Conservation (phyloP, 805 yeast genomes). For the Candida morakotiae region DNA sequence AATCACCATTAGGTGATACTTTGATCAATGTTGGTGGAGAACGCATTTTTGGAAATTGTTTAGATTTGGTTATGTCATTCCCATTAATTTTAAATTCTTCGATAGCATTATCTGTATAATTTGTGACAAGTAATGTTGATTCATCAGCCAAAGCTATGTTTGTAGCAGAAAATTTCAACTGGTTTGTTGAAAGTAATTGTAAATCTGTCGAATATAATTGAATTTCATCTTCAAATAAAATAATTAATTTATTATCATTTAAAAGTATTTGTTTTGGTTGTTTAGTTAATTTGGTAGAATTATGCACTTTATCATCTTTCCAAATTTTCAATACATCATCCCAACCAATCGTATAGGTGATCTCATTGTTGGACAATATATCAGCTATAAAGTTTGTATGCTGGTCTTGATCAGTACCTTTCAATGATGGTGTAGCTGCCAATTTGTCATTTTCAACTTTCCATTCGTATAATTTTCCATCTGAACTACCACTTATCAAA, state of each 20-base stretch:
- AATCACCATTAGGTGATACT: slow-evolving; percentile 66
- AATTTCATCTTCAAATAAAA: slow-evolving; percentile 28
- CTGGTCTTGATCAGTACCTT: slow-evolving; percentile 26
- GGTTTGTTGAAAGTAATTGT: slow-evolving; percentile 12
- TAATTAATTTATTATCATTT: slow-evolving; percentile 22
- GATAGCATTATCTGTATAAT: slow-evolving; percentile 24
- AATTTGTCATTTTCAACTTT: slow-evolving; percentile 17
- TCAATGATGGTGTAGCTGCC: slow-evolving; percentile 13
- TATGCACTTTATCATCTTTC: slow-evolving; percentile 14
- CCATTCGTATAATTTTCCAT: slow-evolving; percentile 74
- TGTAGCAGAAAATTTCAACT: slow-evolving; percentile 21
- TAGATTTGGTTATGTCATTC: slow-evolving; percentile 37
- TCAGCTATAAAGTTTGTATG: slow-evolving; percentile 71
- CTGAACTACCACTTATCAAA: slow-evolving; percentile 70
- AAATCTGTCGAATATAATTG: slow-evolving; percentile 17
- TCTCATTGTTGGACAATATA: slow-evolving; percentile 25
- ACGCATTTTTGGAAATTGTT: slow-evolving; percentile 43
- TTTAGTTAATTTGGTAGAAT: slow-evolving; percentile 14
- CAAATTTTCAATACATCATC: slow-evolving; percentile 66
- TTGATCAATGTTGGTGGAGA: slow-evolving; percentile 60
- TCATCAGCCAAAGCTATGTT: slow-evolving; percentile 20
- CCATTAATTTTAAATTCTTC: slow-evolving; percentile 20
- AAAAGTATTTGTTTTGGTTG: slow-evolving; percentile 36
- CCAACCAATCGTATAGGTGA: slow-evolving; percentile 70
- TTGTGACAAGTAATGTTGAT: slow-evolving; percentile 24